Evolutionary conservation across 148 eudicot species (phyloP), one percentile per base, ranked within the genome.

Genomic region (Euryodendron excelsum): DNA sequence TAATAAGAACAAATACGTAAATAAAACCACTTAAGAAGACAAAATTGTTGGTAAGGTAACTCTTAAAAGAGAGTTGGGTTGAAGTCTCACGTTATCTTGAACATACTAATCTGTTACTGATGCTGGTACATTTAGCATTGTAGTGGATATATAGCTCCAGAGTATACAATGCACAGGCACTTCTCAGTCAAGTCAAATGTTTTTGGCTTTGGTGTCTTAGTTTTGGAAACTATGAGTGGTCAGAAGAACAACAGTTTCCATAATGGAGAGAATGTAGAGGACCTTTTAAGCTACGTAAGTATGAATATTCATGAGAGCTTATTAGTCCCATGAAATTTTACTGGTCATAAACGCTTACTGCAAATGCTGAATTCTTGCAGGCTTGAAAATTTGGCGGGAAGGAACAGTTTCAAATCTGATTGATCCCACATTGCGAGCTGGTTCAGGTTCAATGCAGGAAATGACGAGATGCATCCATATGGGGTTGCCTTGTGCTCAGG

Each of bases 131-230:
- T 55, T 20, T 33, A 65, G 1, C n/a, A 39, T 67, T 37, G 6
- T 50, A 87, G 86, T 68, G 89, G 87, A 6, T 87, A 87, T 39
- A 87, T 84, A 87, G 55, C 89, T 15, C 87, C 87, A 0, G 89
- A 87, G 61, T 83, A 83, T 55, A 64, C 74, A 17, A 62, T 84
- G 63, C 75, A 84, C 5, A 87, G 87, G 0, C 77, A 84, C 20
- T 80, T 82, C 37, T 87, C 89, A 1, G 25, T 79, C 20, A 84
- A 84, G 56, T 84, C 87, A 10, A 86, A 87, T 72, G 85, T 87
- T 6, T 87, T 84, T 25, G 84, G 86, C 23, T 87, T 80, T 18
- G 89, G 89, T n/a, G 81, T 84, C 7, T n/a, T 87, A 13, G 59
- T 84, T 23, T 63, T 87, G 58, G 89, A 87, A 69, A 87, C 85